These are phyloP conservation scores for Plasmodiophora brassicae DNA, from an alignment of 208 protist genomes.

Conservation along the genomic window DNA sequence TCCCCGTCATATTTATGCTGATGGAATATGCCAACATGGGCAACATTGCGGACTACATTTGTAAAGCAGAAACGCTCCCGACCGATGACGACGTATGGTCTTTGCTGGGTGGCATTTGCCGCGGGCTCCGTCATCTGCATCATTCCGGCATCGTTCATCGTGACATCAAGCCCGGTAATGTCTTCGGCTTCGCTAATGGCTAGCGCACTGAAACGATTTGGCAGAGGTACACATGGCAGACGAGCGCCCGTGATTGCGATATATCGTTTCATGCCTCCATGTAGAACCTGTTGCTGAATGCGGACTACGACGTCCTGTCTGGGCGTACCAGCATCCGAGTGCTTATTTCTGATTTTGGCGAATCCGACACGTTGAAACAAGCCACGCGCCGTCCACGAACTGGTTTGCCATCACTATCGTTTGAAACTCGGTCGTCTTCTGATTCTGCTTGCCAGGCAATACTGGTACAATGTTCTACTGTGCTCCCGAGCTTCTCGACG, in stretches of 20 bases:
- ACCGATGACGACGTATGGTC: neutral
- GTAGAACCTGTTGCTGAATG: neutral
- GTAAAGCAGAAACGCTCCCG: neutral
- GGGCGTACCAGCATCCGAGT: neutral
- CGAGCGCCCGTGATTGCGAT: too few relatives aligned
- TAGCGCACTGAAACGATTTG: too few relatives aligned
- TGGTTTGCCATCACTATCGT: neutral
- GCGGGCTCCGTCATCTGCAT: constrained; percentile 4
- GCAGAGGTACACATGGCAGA: too few relatives aligned
- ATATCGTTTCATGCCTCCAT: too few relatives aligned
- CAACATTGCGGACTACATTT: neutral
- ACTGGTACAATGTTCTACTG: constrained; percentile 5
- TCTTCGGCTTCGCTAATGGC: too few relatives aligned
- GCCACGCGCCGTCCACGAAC: neutral
- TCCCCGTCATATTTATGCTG: constrained; percentile 21
- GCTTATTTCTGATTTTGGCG: constrained; percentile 7
- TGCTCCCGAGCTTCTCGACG: neutral
- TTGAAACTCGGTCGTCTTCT: neutral
- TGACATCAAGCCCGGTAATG: constrained; percentile 15
- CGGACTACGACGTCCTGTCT: neutral
- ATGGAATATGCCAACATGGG: constrained; percentile 31
- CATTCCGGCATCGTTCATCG: neutral
- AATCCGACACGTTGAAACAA: constrained; percentile 7
- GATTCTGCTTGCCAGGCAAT: neutral
- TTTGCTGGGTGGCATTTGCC: neutral